Conservation (phyloP, 1,284 basidiomycete genomes). For the Malassezia sp. region DNA sequence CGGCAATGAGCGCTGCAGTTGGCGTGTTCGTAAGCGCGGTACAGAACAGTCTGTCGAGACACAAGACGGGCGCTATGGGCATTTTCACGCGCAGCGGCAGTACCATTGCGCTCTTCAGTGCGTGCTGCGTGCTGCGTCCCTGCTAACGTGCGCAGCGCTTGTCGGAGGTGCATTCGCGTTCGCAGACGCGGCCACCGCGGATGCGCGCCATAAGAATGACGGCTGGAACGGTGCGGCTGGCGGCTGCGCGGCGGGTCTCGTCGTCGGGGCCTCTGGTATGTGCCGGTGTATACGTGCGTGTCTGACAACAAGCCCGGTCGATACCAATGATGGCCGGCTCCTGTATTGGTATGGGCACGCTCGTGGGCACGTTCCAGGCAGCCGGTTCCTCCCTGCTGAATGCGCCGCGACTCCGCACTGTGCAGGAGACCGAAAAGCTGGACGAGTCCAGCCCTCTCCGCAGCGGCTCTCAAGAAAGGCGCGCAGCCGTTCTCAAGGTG, state of each 20-base stretch:
- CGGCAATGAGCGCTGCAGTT: slow-evolving; percentile 23
- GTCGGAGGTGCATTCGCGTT: slow-evolving; percentile 79
- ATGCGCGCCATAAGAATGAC: slow-evolving; percentile 69
- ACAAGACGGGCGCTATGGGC: slow-evolving; percentile 75
- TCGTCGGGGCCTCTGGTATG: slow-evolving; percentile 71
- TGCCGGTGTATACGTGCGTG: slow-evolving; percentile 16
- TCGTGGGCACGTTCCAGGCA: slow-evolving; percentile 73
- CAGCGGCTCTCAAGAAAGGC: slow-evolving; percentile 10
- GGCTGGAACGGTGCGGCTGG: slow-evolving; percentile 72
- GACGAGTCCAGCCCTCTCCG: slow-evolving; percentile 10
- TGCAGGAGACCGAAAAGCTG: background rate
- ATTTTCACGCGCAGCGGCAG: slow-evolving; percentile 66
- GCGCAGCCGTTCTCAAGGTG: slow-evolving; percentile 14
- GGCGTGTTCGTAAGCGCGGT: slow-evolving; percentile 40
- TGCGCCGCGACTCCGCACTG: background rate
- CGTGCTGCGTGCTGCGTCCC: slow-evolving; percentile 11
- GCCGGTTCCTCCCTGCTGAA: slow-evolving; percentile 53
- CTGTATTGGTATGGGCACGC: slow-evolving; percentile 66
- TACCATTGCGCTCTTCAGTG: slow-evolving; percentile 64
- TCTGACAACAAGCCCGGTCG: slow-evolving; percentile 66
- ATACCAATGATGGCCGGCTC: slow-evolving; percentile 70
- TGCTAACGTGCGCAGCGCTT: slow-evolving; percentile 51
- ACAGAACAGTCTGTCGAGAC: slow-evolving; percentile 48
- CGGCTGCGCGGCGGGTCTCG: slow-evolving; percentile 82
- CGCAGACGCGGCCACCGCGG: slow-evolving; percentile 68